Conservation (phyloP, 2,329 filamentous ascomycete species). For the Colletotrichum sp. region DNA sequence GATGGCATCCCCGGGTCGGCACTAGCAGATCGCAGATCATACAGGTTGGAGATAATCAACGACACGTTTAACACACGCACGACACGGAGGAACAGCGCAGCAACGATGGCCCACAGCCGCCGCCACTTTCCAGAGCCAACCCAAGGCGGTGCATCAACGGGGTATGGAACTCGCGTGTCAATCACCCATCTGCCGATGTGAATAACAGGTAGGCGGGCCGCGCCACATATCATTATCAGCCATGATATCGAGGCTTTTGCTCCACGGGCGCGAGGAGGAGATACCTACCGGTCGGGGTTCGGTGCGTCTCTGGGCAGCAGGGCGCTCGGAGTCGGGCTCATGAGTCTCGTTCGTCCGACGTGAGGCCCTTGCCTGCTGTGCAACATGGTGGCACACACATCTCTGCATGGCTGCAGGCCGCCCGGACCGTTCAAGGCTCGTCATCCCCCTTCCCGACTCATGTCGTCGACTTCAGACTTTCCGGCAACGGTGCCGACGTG, state of each 20-base stretch:
- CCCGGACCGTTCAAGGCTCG: neutral
- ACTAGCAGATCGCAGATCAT: constrained; percentile 4
- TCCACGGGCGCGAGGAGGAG: neutral
- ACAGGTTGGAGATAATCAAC: neutral
- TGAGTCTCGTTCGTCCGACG: constrained; percentile 12
- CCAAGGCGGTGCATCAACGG: neutral
- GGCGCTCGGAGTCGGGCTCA: neutral
- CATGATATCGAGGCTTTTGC: neutral
- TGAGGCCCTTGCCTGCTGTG: neutral
- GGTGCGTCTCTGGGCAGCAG: neutral
- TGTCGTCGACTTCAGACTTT: neutral
- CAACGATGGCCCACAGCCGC: neutral
- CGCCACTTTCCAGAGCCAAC: neutral
- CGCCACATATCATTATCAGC: neutral
- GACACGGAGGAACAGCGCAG: neutral
- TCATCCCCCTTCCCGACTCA: constrained; percentile 2
- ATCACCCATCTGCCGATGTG: neutral
- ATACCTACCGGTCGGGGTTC: neutral
- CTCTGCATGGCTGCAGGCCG: neutral
- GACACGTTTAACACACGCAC: neutral
- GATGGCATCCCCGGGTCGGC: neutral
- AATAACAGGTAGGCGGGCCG: neutral
- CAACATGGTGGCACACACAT: neutral
- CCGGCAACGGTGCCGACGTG: neutral
- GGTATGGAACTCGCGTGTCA: neutral